Conservation (phyloP, 768 basidiomycete species). For the Russula vinacea region DNA sequence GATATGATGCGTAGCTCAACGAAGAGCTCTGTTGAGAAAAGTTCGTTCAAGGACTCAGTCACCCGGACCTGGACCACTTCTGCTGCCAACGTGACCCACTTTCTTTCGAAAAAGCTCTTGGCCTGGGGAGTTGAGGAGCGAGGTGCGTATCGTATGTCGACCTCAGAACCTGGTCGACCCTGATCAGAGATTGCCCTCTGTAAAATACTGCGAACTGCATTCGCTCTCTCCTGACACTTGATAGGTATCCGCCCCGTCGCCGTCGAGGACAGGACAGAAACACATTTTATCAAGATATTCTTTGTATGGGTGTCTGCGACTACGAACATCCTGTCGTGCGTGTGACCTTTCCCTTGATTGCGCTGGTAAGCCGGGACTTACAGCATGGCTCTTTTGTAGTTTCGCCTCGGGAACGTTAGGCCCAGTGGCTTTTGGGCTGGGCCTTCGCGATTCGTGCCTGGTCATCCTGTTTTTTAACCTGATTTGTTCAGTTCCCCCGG, state of each 20-base stretch:
- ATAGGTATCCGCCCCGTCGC: conserved; percentile 40
- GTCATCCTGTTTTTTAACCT: conserved; percentile 48
- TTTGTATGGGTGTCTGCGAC: conserved; percentile 44
- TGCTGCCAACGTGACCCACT: not conserved
- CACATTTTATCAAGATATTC: conserved; percentile 42
- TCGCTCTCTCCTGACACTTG: not conserved
- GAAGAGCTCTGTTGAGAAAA: not conserved
- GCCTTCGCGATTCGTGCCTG: conserved; percentile 45
- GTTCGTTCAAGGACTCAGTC: too few species aligned
- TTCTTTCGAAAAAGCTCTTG: conserved; percentile 31
- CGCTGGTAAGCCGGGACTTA: too few species aligned
- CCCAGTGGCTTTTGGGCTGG: conserved; percentile 44
- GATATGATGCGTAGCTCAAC: too few species aligned
- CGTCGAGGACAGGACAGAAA: conserved; percentile 38
- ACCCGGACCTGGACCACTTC: not conserved
- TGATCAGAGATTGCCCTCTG: not conserved
- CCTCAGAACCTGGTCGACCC: not conserved
- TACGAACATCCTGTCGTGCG: conserved; percentile 43
- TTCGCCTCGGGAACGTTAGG: conserved; percentile 49
- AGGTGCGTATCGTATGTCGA: conserved; percentile 30
- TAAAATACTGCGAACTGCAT: not conserved
- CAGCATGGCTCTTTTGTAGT: conserved; percentile 29
- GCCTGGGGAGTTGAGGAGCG: conserved; percentile 38
- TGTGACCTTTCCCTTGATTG: not conserved
- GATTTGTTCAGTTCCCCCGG: conserved; percentile 41